phyloP scores from a whole-genome alignment of 805 yeast genomes.

The Brettanomyces naardenensis region DNA sequence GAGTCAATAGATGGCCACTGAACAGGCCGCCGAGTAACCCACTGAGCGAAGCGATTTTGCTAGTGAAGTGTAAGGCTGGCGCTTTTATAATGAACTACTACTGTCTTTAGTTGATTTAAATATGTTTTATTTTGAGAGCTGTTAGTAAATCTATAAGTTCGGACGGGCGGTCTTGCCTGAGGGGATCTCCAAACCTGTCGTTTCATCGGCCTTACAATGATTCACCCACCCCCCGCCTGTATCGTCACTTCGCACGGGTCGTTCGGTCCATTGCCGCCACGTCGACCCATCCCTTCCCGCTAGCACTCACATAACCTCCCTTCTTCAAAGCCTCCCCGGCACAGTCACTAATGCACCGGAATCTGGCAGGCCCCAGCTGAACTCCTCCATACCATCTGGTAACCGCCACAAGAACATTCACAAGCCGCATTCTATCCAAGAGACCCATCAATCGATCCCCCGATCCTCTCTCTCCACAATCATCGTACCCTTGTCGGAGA shows the following conservation, averaged over 20 bases:
- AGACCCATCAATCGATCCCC: conserved; percentile 53
- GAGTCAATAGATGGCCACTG: conserved; percentile 23
- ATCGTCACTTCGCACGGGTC: too few relatives aligned
- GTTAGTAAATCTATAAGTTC: too few relatives aligned
- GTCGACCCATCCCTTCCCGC: conserved; percentile 10
- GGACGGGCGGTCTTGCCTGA: too few relatives aligned
- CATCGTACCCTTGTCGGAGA: conserved; percentile 52
- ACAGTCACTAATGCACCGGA: conserved; percentile 54
- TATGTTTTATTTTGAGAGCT: too few relatives aligned
- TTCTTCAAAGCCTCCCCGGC: conserved; percentile 42
- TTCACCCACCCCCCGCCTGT: too few relatives aligned
- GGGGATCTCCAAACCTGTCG: too few relatives aligned
- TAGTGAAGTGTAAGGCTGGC: neutral
- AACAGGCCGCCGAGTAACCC: too few relatives aligned
- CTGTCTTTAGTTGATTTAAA: too few relatives aligned
- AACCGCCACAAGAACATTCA: conserved; percentile 58
- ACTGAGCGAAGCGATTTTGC: too few relatives aligned
- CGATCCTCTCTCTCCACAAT: conserved; percentile 72
- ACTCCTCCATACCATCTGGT: conserved; percentile 80
- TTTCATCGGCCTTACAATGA: neutral
- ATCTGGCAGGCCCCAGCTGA: conserved; percentile 65
- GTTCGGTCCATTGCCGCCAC: conserved; percentile 3
- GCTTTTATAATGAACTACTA: neutral
- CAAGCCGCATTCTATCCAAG: conserved; percentile 38
- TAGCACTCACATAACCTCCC: conserved; percentile 24